Conservation (phyloP, 176 grass and related monocot species). For the Raddia distichophylla region DNA sequence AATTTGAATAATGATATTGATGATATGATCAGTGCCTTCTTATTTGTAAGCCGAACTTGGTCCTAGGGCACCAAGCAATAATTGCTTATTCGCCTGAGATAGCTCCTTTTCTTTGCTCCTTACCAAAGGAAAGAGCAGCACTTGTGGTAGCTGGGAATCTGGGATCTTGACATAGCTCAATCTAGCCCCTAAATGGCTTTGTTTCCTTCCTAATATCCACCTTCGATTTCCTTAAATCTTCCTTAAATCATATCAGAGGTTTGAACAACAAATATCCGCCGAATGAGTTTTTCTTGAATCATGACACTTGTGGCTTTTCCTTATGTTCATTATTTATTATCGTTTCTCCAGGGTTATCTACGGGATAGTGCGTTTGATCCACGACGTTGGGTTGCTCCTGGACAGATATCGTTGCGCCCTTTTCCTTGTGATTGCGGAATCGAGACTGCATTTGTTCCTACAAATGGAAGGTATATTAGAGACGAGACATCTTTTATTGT, state of each 20-base stretch:
- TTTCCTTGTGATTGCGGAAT: conserved; percentile 70
- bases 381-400: conserved; percentile 85
- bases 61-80: too few species aligned
- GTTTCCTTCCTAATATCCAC: background rate
- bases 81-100: too few species aligned
- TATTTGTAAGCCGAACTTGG: too few species aligned
- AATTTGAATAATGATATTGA: too few species aligned
- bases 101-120: too few species aligned
- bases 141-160: background rate
- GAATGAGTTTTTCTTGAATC: background rate
- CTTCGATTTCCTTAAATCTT: conserved; percentile 19
- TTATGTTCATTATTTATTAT: conserved; percentile 34
- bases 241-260: background rate
- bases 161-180: background rate
- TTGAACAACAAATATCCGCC: background rate
- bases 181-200: background rate
- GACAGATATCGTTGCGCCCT: conserved; percentile 67
- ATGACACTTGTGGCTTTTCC: background rate
- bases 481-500: conserved; percentile 62
- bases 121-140: too few species aligned
- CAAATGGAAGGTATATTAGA: conserved; percentile 50
- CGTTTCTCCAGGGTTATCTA: conserved; percentile 67
- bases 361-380: conserved; percentile 86
- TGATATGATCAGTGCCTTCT: too few species aligned
- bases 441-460: conserved; percentile 52